Percentiles rank a stretch among this genome's conserved stretches.
Conservation (phyloP, 176 grass and related monocot genomes). For the Triticum urartu region DNA sequence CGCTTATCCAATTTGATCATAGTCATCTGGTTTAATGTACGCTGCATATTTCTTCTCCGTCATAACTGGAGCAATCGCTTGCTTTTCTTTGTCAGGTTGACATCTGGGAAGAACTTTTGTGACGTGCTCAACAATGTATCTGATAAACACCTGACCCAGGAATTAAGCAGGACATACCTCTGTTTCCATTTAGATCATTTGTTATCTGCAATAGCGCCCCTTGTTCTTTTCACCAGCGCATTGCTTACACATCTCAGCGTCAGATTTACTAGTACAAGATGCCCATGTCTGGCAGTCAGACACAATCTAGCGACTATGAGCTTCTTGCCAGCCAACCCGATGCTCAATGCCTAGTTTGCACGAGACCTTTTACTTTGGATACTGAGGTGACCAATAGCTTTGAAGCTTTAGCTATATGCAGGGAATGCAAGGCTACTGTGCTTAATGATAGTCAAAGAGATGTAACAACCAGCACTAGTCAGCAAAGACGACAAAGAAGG, state of each 20-base stretch:
- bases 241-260: not conserved
- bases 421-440: conserved; percentile 35
- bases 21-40: not conserved
- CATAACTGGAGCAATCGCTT: not conserved
- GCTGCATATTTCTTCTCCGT: not conserved
- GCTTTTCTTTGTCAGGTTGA: conserved; percentile 25
- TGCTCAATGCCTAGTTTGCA: conserved; percentile 75
- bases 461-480: conserved; percentile 24
- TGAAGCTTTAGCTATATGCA: conserved; percentile 73
- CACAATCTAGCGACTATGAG: not conserved
- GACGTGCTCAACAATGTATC: not conserved
- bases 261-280: not conserved
- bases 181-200: not conserved
- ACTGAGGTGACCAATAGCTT: conserved; percentile 60
- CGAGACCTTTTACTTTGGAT: conserved; percentile 64
- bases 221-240: not conserved
- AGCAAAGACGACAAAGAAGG: conserved; percentile 21
- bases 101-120: not conserved
- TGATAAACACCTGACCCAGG: not conserved
- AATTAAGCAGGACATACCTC: not conserved
- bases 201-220: not conserved
- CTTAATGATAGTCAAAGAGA: conserved; percentile 38
- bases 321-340: conserved; percentile 22
- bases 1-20: not conserved
- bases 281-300: conserved; percentile 30